A percentile compares a stretch with the other conserved stretches of the same genome.
These are phyloP conservation scores for Wickerhamomyces hampshirensis DNA, from an alignment of 805 yeast genomes.

Conservation along the genomic window DNA sequence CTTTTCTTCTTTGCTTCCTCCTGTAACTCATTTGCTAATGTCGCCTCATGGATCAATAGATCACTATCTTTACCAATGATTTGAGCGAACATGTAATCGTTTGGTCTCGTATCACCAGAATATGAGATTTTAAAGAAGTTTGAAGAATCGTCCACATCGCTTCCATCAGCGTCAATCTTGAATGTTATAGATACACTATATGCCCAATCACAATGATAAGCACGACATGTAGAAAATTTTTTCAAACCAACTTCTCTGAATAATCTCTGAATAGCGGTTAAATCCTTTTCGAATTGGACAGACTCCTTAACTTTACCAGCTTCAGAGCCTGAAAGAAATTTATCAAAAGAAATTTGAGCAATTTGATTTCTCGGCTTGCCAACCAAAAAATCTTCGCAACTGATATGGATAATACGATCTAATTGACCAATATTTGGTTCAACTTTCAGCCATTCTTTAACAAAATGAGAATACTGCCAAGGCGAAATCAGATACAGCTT, in stretches of 20 bases:
- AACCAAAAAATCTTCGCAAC: constrained; percentile 53
- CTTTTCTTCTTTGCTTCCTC: constrained; percentile 77
- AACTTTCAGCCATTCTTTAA: constrained; percentile 60
- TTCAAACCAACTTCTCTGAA: constrained; percentile 39
- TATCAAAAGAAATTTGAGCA: constrained; percentile 24
- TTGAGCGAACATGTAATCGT: constrained; percentile 46
- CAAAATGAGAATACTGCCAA: constrained; percentile 62
- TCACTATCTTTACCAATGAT: constrained; percentile 63
- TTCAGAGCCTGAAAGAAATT: constrained; percentile 7
- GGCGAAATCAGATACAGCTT: constrained; percentile 65
- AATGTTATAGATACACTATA: constrained; percentile 61
- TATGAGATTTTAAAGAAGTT: constrained; percentile 68
- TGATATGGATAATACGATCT: constrained; percentile 43
- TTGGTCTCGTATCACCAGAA: constrained; percentile 95
- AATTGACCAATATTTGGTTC: constrained; percentile 36
- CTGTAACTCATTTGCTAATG: constrained; percentile 72
- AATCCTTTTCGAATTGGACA: constrained; percentile 18
- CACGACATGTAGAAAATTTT: constrained; percentile 58
- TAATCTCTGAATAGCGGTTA: constrained; percentile 29
- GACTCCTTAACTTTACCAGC: neutral
- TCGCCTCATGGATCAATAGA: constrained; percentile 87
- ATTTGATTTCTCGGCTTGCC: constrained; percentile 32
- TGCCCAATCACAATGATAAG: constrained; percentile 81
- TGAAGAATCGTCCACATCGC: constrained; percentile 1
- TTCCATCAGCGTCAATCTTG: constrained; percentile 23